A percentile compares a stretch with the other conserved stretches of the same genome.
phyloP scores from a whole-genome alignment of 2,329 filamentous ascomycete species.

The Pseudogymnoascus sp. region DNA sequence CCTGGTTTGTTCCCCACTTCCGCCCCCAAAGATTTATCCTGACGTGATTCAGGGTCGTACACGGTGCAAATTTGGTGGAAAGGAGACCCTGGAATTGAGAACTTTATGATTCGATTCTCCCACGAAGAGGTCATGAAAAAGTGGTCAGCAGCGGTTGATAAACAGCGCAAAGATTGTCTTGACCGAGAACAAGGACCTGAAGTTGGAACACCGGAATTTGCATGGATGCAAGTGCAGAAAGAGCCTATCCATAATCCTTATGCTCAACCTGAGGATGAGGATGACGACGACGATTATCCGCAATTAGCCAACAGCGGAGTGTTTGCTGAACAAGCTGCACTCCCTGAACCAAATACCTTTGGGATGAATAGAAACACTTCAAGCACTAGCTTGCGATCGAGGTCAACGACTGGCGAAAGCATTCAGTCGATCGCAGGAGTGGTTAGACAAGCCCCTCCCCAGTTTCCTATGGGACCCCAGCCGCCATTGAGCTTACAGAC shows the following conservation, averaged over 20 bases:
- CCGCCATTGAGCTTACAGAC: slow-evolving; percentile 63
- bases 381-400: slow-evolving; percentile 65
- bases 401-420: slow-evolving; percentile 70
- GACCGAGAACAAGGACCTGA: slow-evolving; percentile 40
- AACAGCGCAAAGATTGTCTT: slow-evolving; percentile 60
- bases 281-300: slow-evolving; percentile 48
- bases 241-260: slow-evolving; percentile 76
- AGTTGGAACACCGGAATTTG: slow-evolving; percentile 62
- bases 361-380: slow-evolving; percentile 63
- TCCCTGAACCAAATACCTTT: slow-evolving; percentile 36
- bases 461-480: slow-evolving; percentile 57
- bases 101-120: slow-evolving; percentile 88
- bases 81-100: slow-evolving; percentile 89
- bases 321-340: slow-evolving; percentile 30
- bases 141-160: slow-evolving; percentile 76
- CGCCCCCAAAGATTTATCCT: slow-evolving; percentile 17
- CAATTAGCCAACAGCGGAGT: slow-evolving; percentile 23
- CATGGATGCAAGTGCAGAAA: slow-evolving; percentile 65
- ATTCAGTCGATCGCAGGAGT: slow-evolving; percentile 50
- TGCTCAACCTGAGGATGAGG: slow-evolving; percentile 54
- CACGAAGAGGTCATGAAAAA: slow-evolving; percentile 92
- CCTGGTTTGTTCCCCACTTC: slow-evolving; percentile 53
- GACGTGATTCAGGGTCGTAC: slow-evolving; percentile 63
- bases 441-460: slow-evolving; percentile 51
- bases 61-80: slow-evolving; percentile 99